These are phyloP conservation scores for Kwoniella sp. DNA, from an alignment of 768 basidiomycete genomes.

Conservation along the genomic window DNA sequence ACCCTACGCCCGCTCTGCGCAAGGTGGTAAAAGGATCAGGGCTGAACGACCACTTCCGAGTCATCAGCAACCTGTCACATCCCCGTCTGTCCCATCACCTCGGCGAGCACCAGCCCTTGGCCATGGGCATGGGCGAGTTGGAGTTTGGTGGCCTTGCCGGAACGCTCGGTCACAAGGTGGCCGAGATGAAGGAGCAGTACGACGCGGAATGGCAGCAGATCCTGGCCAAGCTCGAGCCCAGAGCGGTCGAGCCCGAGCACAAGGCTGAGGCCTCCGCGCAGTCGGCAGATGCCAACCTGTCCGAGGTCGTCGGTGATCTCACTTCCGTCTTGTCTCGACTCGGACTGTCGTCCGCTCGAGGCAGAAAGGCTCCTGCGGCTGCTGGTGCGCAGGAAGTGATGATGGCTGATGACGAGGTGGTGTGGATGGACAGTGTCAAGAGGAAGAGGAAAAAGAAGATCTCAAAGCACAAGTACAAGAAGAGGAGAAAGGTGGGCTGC, in stretches of 20 bases:
- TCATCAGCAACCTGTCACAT: conserved; percentile 16
- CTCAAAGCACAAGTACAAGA: conserved; percentile 94
- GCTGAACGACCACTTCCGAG: conserved; percentile 15
- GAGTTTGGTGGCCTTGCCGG: background rate
- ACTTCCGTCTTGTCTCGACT: conserved; percentile 10
- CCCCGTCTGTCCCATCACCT: conserved; percentile 15
- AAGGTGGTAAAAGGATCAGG: background rate
- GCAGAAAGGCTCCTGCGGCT: conserved; percentile 4
- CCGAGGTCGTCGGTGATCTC: conserved; percentile 19
- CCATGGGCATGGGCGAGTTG: background rate
- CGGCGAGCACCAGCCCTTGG: conserved; percentile 4
- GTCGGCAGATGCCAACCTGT: conserved; percentile 15
- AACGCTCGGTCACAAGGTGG: background rate
- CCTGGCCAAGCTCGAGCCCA: conserved; percentile 55
- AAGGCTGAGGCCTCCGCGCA: conserved; percentile 22
- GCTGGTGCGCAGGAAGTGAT: conserved; percentile 5
- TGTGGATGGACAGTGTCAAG: conserved; percentile 52
- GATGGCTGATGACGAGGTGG: conserved; percentile 49
- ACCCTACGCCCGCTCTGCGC: background rate
- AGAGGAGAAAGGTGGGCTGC: conserved; percentile 71
- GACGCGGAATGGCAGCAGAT: conserved; percentile 66
- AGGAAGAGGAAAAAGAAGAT: conserved; percentile 68
- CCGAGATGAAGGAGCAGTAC: conserved; percentile 37
- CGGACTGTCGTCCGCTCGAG: conserved; percentile 6
- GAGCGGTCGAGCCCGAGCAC: background rate